Percentiles rank a stretch among this genome's conserved stretches.
Evolutionary conservation across 257 asterid genomes (phyloP).

Genomic region (Nicotiana obtusifolia): DNA sequence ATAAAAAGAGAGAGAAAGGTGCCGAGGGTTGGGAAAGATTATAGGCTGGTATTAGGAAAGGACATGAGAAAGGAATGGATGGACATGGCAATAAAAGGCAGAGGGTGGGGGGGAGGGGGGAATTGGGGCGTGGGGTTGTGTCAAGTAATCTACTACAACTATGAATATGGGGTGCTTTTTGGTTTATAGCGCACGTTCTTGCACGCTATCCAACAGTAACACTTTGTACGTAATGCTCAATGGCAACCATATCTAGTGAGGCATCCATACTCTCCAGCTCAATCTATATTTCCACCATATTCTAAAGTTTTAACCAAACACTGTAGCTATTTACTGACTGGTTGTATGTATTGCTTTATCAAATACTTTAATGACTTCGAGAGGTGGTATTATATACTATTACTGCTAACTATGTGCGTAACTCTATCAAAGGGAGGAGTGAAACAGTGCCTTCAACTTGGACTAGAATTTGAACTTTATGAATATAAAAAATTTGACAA

Average conservation of each 20-base stretch:
- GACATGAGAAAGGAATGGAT: conserved; percentile 9
- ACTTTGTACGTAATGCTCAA: not conserved
- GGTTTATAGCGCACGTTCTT: conserved; percentile 16
- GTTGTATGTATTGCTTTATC: not conserved
- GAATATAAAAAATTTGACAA: too few relatives aligned
- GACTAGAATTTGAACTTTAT: too few relatives aligned
- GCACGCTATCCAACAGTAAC: conserved; percentile 24
- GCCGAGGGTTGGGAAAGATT: too few relatives aligned
- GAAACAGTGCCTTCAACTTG: too few relatives aligned
- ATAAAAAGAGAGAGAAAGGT: too few relatives aligned
- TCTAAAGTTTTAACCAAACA: not conserved
- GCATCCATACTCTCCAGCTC: not conserved
- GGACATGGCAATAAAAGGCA: not conserved
- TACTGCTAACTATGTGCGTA: too few relatives aligned
- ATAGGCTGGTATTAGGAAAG: not conserved
- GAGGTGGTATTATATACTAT: too few relatives aligned
- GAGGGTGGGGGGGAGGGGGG: not conserved
- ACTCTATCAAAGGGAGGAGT: too few relatives aligned
- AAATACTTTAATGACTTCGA: too few relatives aligned
- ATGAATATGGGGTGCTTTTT: not conserved
- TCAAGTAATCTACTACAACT: not conserved
- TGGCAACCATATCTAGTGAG: not conserved
- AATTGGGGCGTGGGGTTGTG: not conserved
- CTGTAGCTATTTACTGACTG: not conserved
- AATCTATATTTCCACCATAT: not conserved